Evolutionary conservation across 1,284 basidiomycete genomes (phyloP), one percentile per base, ranked within the genome.

Genomic region (Ustilago tritici): DNA sequence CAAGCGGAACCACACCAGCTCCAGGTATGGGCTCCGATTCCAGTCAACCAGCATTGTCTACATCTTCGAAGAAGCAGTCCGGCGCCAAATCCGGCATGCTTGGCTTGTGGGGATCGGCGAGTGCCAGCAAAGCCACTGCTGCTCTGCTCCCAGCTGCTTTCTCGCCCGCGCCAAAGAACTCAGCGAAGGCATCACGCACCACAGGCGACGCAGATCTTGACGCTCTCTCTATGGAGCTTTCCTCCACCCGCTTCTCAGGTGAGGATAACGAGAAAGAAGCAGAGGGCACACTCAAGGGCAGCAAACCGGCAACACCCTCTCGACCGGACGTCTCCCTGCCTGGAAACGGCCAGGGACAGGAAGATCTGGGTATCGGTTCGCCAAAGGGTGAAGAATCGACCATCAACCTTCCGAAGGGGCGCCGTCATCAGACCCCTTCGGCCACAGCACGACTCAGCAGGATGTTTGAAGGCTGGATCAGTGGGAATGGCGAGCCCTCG

Each of bases 381-480:
- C 15, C 11, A 7, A 54, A 61, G 10, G 52, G 31, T 35, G n/a
- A 34, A 15, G 56, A 56, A n/a, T 35, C 49, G 1, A 38, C 61
- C 7, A 53, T 70, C 63, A 61, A 69, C 50, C 38, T 73, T 14
- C 68, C 69, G 1, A 77, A 70, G 36, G 46, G 59, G 17, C 68
- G 70, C n/a, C 55, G 75, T 19, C 67, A 69, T 23, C 72, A 74
- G 41, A 47, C 64, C 8, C 76, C 73, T 31, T 70, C 70, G 31
- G 69, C 80, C 5, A 80, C 81, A 2, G 70, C 80, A 12, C 61
- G 81, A 50, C 67, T 82, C 36, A 81, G 79, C 56, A 58, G 71
- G 8, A 82, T 82, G 77, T 82, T 82, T 50, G 81, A 82, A 47
- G 80, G 81, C 54, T 82, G 81, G 81, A 68, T 80, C 32, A 70